A percentile compares a stretch with the other conserved stretches of the same genome.
These are phyloP conservation scores for Liquidambar formosana DNA, from an alignment of 164 flowering plant species.

Conservation along the genomic window DNA sequence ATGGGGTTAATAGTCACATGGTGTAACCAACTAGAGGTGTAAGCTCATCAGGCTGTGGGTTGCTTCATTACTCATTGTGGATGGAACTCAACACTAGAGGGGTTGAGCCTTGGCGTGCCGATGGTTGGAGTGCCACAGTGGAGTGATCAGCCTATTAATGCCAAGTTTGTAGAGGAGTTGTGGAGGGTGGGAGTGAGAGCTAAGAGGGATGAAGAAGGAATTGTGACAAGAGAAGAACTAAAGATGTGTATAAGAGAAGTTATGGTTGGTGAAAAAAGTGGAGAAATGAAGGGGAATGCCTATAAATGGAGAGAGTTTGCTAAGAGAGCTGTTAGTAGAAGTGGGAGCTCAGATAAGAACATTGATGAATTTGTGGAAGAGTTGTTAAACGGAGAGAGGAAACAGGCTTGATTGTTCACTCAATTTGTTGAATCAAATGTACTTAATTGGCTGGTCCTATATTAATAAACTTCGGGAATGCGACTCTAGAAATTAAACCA, in stretches of 20 bases:
- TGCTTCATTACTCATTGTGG: constrained; percentile 32
- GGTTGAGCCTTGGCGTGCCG: constrained; percentile 27
- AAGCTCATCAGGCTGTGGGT: constrained; percentile 18
- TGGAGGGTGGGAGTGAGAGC: constrained; percentile 27
- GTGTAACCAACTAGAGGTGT: constrained; percentile 24
- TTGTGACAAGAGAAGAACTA: constrained; percentile 21
- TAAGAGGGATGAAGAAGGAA: constrained; percentile 13
- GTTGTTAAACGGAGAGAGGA: constrained; percentile 8
- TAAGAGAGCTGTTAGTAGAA: constrained; percentile 17
- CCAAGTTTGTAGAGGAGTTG: constrained; percentile 26
- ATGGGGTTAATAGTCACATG: constrained; percentile 18
- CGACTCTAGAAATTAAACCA: too few relatives aligned
- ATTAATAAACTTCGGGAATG: too few relatives aligned
- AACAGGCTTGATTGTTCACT: neutral
- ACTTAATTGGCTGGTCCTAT: neutral
- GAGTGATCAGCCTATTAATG: constrained; percentile 30
- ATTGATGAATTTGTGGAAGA: constrained; percentile 20
- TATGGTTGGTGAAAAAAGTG: constrained; percentile 19
- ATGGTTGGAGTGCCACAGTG: constrained; percentile 26
- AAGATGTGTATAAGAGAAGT: constrained; percentile 17
- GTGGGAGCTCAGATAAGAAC: constrained; percentile 24
- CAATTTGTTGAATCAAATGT: neutral
- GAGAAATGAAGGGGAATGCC: constrained; percentile 19
- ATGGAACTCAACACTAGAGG: constrained; percentile 34
- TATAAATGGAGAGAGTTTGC: constrained; percentile 27